A percentile compares a stretch with the other conserved stretches of the same genome.
Conservation (phyloP, 2,329 filamentous ascomycete genomes). For the Arachnopeziza araneosa region DNA sequence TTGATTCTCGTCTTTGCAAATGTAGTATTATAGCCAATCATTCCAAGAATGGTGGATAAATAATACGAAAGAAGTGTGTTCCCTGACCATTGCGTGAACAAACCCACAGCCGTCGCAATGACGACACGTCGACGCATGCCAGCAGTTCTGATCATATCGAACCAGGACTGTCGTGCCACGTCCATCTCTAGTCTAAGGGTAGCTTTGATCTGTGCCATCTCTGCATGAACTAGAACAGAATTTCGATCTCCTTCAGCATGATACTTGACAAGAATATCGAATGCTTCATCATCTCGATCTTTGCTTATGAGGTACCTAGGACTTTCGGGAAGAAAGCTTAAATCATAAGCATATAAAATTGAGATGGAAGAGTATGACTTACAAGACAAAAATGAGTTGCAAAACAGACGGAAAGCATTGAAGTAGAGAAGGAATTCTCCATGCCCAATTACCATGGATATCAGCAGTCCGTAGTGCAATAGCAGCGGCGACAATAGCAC, state of each 20-base stretch:
- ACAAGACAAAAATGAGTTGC: slow-evolving; percentile 20
- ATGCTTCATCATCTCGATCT: slow-evolving; percentile 51
- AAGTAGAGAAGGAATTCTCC: neutral
- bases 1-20: slow-evolving; percentile 43
- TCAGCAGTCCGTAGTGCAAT: slow-evolving; percentile 40
- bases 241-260: slow-evolving; percentile 46
- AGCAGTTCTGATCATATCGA: slow-evolving; percentile 43
- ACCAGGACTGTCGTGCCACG: slow-evolving; percentile 47
- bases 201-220: slow-evolving; percentile 54
- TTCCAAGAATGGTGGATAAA: slow-evolving; percentile 41
- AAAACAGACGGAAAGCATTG: slow-evolving; percentile 17
- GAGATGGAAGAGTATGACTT: neutral
- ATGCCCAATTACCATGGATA: slow-evolving; percentile 23
- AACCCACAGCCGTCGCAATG: slow-evolving; percentile 43
- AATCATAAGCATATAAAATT: neutral
- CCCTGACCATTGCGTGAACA: slow-evolving; percentile 51
- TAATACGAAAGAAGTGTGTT: slow-evolving; percentile 41
- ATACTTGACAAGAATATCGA: slow-evolving; percentile 46
- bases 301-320: slow-evolving; percentile 52
- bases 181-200: slow-evolving; percentile 52
- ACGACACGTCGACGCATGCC: slow-evolving; percentile 45
- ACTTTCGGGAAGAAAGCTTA: slow-evolving; percentile 46
- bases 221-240: slow-evolving; percentile 49
- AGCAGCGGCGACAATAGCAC: slow-evolving; percentile 38
- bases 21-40: slow-evolving; percentile 39